Evolutionary conservation across 805 yeast genomes (phyloP).

Genomic region (Candida yuanshanica): DNA sequence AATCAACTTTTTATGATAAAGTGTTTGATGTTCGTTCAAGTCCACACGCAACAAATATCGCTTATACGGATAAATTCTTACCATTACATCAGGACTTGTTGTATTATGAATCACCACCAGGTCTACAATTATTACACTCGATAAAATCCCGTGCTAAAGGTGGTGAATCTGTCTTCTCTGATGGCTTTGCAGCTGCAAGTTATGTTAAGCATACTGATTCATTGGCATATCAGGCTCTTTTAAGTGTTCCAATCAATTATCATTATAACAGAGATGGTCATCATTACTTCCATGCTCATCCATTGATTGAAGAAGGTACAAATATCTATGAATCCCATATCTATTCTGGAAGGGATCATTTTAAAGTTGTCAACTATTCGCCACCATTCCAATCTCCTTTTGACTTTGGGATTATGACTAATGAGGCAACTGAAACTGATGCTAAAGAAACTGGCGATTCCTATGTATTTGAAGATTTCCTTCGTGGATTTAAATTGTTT

Average conservation of each 20-base stretch:
- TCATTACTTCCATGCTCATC: conserved; percentile 56
- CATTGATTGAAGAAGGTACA: conserved; percentile 54
- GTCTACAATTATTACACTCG: conserved; percentile 63
- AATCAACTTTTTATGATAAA: conserved; percentile 65
- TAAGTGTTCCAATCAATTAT: conserved; percentile 59
- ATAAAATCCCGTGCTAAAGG: conserved; percentile 48
- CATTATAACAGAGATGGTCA: conserved; percentile 60
- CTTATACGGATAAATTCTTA: conserved; percentile 56
- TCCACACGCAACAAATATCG: conserved; percentile 59
- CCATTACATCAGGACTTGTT: conserved; percentile 76
- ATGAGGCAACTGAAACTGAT: conserved; percentile 20
- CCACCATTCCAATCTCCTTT: conserved; percentile 84
- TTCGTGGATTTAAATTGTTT: conserved; percentile 53
- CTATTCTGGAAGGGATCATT: conserved; percentile 23
- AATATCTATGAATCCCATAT: conserved; percentile 11
- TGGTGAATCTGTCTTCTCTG: conserved; percentile 67
- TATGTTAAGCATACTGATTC: conserved; percentile 51
- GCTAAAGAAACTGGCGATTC: conserved; percentile 36
- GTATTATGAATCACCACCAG: conserved; percentile 79
- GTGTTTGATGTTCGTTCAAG: conserved; percentile 58
- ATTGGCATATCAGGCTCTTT: conserved; percentile 56
- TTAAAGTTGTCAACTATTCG: conserved; percentile 63
- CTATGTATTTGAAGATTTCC: conserved; percentile 45
- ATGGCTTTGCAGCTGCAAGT: conserved; percentile 60
- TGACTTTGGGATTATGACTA: conserved; percentile 46